These are phyloP conservation scores for Vachellia pachyceras DNA, from an alignment of 306 rosid species.

Conservation along the genomic window DNA sequence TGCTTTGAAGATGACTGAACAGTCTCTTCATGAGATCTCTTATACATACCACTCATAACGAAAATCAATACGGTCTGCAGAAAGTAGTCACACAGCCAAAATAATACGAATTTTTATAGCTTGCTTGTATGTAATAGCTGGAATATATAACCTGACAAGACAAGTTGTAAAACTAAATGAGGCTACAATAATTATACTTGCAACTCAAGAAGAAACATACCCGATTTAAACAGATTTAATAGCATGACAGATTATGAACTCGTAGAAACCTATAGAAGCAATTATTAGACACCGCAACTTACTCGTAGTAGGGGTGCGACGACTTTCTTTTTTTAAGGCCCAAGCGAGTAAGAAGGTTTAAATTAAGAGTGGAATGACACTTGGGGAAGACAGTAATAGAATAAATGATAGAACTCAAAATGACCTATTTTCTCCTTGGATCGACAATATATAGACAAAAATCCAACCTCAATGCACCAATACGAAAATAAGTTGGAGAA, in stretches of 20 bases:
- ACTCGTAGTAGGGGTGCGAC: neutral
- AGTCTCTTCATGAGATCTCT: conserved; percentile 79
- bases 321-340: neutral
- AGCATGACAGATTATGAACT: conserved; percentile 1
- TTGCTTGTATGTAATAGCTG: conserved; percentile 8
- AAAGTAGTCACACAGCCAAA: conserved; percentile 37
- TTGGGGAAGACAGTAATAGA: neutral
- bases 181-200: conserved; percentile 8
- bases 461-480: too few species aligned
- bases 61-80: conserved; percentile 30
- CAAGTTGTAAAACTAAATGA: conserved; percentile 27
- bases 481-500: too few species aligned
- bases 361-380: conserved; percentile 16
- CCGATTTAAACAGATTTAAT: neutral
- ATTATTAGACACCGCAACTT: neutral
- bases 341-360: neutral
- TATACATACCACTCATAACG: conserved; percentile 81
- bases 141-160: conserved; percentile 37
- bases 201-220: conserved; percentile 10
- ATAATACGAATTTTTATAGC: conserved; percentile 19
- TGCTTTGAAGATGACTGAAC: conserved; percentile 75
- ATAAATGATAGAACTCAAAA: too few species aligned
- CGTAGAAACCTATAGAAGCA: conserved; percentile 1
- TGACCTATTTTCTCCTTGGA: too few species aligned
- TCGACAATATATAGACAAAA: too few species aligned